These are phyloP conservation scores for Babjeviella inositovora DNA, from an alignment of 805 yeast species.

Conservation along the genomic window DNA sequence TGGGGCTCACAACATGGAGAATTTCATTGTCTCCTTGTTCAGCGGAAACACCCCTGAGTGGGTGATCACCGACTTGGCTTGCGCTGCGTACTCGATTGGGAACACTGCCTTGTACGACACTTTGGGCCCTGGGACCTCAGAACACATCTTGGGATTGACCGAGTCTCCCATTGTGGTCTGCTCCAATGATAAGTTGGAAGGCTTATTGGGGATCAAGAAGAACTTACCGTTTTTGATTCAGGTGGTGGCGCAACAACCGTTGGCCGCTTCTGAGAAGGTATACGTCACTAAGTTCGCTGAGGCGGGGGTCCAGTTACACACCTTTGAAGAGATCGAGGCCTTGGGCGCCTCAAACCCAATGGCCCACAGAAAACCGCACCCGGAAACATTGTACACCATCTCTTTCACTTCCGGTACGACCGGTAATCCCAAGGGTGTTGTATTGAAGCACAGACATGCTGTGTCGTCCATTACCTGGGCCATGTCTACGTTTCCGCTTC, in stretches of 20 bases:
- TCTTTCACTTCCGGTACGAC: conserved; percentile 69
- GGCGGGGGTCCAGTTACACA: conserved; percentile 10
- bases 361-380: conserved; percentile 24
- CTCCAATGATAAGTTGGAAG: conserved; percentile 14
- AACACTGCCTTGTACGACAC: conserved; percentile 42
- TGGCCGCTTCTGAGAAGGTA: conserved; percentile 2
- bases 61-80: conserved; percentile 55
- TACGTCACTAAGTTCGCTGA: conserved; percentile 11
- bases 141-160: conserved; percentile 43
- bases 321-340: conserved; percentile 13
- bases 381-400: conserved; percentile 39
- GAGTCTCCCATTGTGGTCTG: conserved; percentile 35
- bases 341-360: conserved; percentile 16
- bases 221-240: conserved; percentile 10
- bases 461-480: conserved; percentile 23
- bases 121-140: conserved; percentile 41
- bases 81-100: conserved; percentile 37
- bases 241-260: conserved; percentile 18
- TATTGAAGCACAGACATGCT: conserved; percentile 31
- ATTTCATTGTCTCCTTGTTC: conserved; percentile 37
- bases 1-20: conserved; percentile 5
- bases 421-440: conserved; percentile 62
- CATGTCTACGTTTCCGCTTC: conserved; percentile 14
- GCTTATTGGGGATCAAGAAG: conserved; percentile 4
- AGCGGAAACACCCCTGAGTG: conserved; percentile 51